Evolutionary conservation across 2,329 filamentous ascomycete genomes (phyloP).

Genomic region (Pochonia chlamydosporia): DNA sequence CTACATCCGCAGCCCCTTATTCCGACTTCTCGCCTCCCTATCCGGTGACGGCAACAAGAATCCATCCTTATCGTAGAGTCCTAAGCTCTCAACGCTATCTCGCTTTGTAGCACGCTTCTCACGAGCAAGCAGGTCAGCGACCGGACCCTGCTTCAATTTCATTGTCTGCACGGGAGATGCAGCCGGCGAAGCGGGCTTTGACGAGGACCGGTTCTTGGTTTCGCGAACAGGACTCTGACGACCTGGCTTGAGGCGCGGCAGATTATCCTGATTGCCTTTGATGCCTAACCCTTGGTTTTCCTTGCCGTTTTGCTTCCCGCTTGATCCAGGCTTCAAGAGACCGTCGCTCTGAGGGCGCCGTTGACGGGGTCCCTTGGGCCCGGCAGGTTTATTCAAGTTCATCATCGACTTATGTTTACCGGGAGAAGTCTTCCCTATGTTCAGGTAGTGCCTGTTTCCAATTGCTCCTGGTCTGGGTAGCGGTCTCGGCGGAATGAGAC

Average conservation of each 20-base stretch:
- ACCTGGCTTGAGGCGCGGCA: slow-evolving; percentile 12
- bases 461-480: slow-evolving; percentile 24
- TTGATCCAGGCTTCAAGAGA: neutral
- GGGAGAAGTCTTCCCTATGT: slow-evolving; percentile 26
- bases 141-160: slow-evolving; percentile 18
- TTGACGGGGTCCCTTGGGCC: neutral
- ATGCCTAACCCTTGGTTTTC: slow-evolving; percentile 20
- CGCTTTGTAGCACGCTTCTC: slow-evolving; percentile 15
- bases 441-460: slow-evolving; percentile 41
- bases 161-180: slow-evolving; percentile 3
- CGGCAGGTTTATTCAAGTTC: slow-evolving; percentile 11
- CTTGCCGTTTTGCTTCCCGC: slow-evolving; percentile 18
- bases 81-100: slow-evolving; percentile 32
- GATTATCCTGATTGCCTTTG: slow-evolving; percentile 12
- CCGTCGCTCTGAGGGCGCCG: slow-evolving; percentile 1
- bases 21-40: slow-evolving; percentile 15
- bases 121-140: slow-evolving; percentile 20
- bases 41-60: slow-evolving; percentile 38
- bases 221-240: neutral
- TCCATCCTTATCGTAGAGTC: slow-evolving; percentile 40
- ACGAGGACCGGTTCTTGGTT: neutral
- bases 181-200: neutral
- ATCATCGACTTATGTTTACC: slow-evolving; percentile 14
- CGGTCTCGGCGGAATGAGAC: slow-evolving; percentile 28
- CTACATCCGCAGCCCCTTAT: slow-evolving; percentile 1